Base-by-base conservation (phyloP, 352 stramenopile genomes). In the Phytophthora multivora region DNA sequence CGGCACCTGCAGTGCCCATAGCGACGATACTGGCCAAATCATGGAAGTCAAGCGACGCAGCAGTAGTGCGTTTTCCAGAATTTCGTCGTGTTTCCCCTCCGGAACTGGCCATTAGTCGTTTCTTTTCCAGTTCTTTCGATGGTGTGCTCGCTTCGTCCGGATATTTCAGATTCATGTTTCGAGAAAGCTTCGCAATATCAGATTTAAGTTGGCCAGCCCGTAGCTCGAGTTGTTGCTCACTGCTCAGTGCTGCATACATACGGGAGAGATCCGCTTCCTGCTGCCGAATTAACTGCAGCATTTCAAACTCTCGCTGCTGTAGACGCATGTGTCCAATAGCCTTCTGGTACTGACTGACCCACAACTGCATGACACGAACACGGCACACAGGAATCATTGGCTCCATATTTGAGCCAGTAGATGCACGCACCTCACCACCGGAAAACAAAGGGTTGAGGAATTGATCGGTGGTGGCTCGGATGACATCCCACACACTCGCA, bases 301-400 rank as follows among this genome's bases (percentile, higher is more conserved):
- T 92, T 36, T 95, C 86, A 18, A 89, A 90, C 51, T 95, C 86
- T 26, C 86, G 86, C 64, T 95, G 86, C 56, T 95, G 86, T 33
- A 95, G 52, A 1, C 86, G 80, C 86, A 95, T 95, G 60, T 95
- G 86, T 19, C 86, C 88, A 45, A 95, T 92, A 2, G 86, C 86
- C 40, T 95, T 95, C 47, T 95, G 86, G 56, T 95, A 93, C 61
- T 95, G 86, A 39, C 84, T 91, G 26, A 77, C 74, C 86, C 86
- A 95, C 4, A 95, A 69, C 59, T 95, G 86, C 84, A 95, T 95
- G 16, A 92, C 65, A n/a, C 86, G 86, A 1, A 95, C 86, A 40
- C 83, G 80, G 38, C 86, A 93, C n/a, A 93, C 79, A 1, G 86
- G 86, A 5, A 92, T 46, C 81, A 95, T 93, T 0, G 78, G 69